Evolutionary conservation across 176 grass and related monocot genomes (phyloP).

Genomic region (Ensete ventricosum): DNA sequence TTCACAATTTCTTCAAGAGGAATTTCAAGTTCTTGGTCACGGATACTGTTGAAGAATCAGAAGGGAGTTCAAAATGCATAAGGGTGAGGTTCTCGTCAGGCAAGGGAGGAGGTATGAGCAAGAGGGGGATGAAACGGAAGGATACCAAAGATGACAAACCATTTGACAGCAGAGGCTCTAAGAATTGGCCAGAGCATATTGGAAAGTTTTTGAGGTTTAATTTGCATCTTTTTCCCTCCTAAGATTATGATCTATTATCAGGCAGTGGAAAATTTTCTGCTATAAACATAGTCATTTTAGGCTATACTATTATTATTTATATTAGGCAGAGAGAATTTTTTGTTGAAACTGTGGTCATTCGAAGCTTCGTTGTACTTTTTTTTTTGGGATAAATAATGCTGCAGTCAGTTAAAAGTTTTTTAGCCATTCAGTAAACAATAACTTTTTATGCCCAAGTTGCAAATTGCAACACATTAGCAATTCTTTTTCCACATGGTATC

Average conservation of each 20-base stretch:
- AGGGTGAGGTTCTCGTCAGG: constrained; percentile 56
- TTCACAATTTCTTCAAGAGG: constrained; percentile 79
- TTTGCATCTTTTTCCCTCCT: not conserved
- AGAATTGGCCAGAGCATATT: constrained; percentile 51
- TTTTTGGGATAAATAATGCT: no score
- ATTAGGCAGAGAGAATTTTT: not conserved
- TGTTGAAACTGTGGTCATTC: no score
- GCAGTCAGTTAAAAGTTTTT: no score
- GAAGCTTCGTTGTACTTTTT: no score
- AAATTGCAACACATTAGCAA: no score
- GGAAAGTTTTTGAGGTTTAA: constrained; percentile 90
- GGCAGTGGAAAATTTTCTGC: not conserved
- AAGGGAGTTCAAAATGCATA: constrained; percentile 52
- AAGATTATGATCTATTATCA: not conserved
- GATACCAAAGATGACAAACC: constrained; percentile 40
- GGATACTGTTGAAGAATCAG: constrained; percentile 64
- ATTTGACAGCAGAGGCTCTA: constrained; percentile 81
- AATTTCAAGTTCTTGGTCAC: constrained; percentile 87
- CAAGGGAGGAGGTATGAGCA: constrained; percentile 34
- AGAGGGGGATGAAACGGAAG: constrained; percentile 69
- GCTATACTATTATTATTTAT: not conserved
- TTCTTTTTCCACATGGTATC: no score
- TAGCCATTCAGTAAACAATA: no score
- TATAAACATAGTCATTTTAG: not conserved
- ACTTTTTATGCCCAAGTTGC: no score